Percentiles rank a stretch among this genome's conserved stretches.
Evolutionary conservation across 352 stramenopile genomes (phyloP).

Genomic region (Globisporangium rhizosaccharum): DNA sequence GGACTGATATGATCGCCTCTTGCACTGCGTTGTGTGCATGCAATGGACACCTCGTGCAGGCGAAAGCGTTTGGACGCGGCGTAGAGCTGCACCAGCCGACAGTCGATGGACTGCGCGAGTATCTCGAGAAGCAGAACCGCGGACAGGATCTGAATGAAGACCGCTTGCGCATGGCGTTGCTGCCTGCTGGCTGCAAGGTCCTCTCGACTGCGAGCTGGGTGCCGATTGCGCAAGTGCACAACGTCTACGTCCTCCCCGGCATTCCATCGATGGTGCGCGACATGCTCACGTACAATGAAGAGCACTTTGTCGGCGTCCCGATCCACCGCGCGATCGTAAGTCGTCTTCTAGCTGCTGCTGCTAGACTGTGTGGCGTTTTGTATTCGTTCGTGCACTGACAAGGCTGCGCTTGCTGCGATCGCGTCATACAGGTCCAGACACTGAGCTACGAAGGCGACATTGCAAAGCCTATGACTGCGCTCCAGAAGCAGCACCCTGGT

Average conservation of each 20-base stretch:
- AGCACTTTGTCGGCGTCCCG: conserved; percentile 70
- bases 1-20: neutral
- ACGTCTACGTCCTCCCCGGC: conserved; percentile 81
- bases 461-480: conserved; percentile 45
- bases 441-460: conserved; percentile 64
- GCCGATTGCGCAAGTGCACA: conserved; percentile 69
- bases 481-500: conserved; percentile 61
- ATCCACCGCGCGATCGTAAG: conserved; percentile 71
- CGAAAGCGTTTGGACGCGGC: conserved; percentile 62
- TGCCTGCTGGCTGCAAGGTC: conserved; percentile 53
- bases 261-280: conserved; percentile 78
- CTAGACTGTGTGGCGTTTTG: neutral
- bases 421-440: conserved; percentile 48
- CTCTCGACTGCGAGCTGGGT: conserved; percentile 60
- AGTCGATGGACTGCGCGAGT: conserved; percentile 42
- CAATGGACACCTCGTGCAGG: conserved; percentile 20
- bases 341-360: neutral
- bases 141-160: conserved; percentile 56
- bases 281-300: conserved; percentile 78
- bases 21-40: too few species aligned
- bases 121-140: conserved; percentile 28
- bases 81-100: conserved; percentile 69
- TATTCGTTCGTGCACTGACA: neutral
- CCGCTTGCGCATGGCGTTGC: conserved; percentile 64
- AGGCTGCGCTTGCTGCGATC: neutral